Conservation (phyloP, 768 basidiomycete species). For the Dacryopinax spathularia region DNA sequence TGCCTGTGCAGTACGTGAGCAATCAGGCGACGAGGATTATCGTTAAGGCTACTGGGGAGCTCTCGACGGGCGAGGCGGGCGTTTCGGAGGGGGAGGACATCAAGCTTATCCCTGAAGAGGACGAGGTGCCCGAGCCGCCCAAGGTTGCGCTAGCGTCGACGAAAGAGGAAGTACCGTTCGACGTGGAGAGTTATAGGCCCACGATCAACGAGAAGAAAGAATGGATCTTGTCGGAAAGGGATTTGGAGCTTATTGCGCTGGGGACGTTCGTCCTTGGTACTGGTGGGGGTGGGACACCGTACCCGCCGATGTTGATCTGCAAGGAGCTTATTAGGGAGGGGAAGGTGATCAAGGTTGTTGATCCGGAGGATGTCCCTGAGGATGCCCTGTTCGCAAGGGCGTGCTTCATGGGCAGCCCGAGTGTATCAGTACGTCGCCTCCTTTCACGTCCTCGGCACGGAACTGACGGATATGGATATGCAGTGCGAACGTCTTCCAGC, state of each 20-base stretch:
- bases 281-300: conserved; percentile 49
- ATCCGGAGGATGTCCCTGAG: conserved; percentile 30
- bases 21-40: conserved; percentile 41
- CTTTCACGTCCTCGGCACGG: no score
- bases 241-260: conserved; percentile 43
- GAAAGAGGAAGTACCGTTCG: conserved; percentile 10
- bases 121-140: not conserved
- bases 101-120: conserved; percentile 5
- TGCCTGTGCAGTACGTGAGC: conserved; percentile 42
- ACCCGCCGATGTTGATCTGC: conserved; percentile 34
- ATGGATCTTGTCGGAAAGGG: conserved; percentile 35
- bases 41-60: conserved; percentile 48
- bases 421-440: not conserved
- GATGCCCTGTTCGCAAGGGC: conserved; percentile 32
- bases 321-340: conserved; percentile 42
- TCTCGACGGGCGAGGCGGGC: conserved; percentile 10
- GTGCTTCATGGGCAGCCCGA: conserved; percentile 28
- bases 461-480: not conserved
- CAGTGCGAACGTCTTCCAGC: conserved; percentile 10
- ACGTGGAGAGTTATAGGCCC: conserved; percentile 28
- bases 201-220: conserved; percentile 25
- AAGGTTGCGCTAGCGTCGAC: not conserved
- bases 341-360: conserved; percentile 32
- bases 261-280: conserved; percentile 50
- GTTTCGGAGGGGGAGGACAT: not conserved